Evolutionary conservation across 345 rosid species (phyloP), one percentile per base, ranked within the genome.

Genomic region (Reutealis trisperma): DNA sequence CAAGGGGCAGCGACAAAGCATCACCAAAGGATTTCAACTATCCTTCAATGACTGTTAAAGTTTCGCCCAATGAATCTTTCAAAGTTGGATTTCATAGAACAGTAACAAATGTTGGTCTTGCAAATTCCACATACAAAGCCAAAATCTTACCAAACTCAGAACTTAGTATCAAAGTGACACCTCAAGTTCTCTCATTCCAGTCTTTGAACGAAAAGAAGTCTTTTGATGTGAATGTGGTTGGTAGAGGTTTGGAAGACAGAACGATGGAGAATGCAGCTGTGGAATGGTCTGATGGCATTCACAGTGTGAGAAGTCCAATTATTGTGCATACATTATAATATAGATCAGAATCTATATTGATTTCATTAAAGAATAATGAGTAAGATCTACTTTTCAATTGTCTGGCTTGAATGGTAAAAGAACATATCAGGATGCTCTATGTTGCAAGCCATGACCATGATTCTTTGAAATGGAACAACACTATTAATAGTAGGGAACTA

Each of bases 21-120:
- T 61, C 54, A 79, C 57, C 59, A 16, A 41, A 60, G 47, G 77
- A 85, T 73, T 74, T 87, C 55, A 85, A 87, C 70, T 83, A 79
- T 30, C 87, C 90, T 24, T 71, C 90, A 54, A 70, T 87, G 77
- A 69, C 78, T 11, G 64, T 79, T 4, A 41, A 37, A 30, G 12
- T 73, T 24, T 1, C 44, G 45, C 10, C 74, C 5, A 51, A 16
- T 5, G 8, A 47, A 32, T 47, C 87, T 19, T 77, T 85, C 47
- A 71, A 45, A 2, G 3, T 85, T 61, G 64, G 18, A 7, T 85
- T 85, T 71, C 54, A 25, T n/a, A 52, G 88, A 79, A 83, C 81
- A 13, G 87, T 83, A 5, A 87, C 85, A 10, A 83, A 78, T 68
- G 88, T 85, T 52, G 87, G 85, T 59, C 3, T 14, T 12, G 71